Base-by-base conservation (phyloP, 2,329 filamentous ascomycete species). In the Cryoendolithus antarcticus region DNA sequence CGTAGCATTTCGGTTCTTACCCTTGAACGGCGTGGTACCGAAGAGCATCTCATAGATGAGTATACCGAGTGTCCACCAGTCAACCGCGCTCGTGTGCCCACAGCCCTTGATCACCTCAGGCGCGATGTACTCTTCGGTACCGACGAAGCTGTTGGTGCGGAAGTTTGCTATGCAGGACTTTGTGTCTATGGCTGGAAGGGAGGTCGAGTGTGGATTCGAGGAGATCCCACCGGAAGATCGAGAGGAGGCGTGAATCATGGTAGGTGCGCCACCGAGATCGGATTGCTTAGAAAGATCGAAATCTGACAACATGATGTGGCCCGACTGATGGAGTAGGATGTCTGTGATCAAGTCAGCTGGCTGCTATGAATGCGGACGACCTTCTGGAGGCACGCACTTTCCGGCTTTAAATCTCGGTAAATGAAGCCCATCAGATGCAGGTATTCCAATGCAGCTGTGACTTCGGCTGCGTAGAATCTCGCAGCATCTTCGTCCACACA, bases 371-470 rank as follows among this genome's bases (percentile, higher is more conserved):
- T 30, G 6, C 15, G 4, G 9, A 27, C 7, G 24, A 6, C 24
- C 9, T 32, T 6, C 11, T 6, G 12, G n/a, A 7, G 3, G 9
- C 6, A 72, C 84, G 53, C 71, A 94, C 88, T 84, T 66, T 98
- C 91, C 48, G 91, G 91, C 66, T 98, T 98, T 55, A 98, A 61
- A 64, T 98, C 91, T 51, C 91, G 80, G 64, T 98, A 98, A 49
- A 98, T 98, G 66, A 98, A 98, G 19, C 91, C 91, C 91, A 98
- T 98, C 46, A 98, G 67, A 66, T 98, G 91, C 36, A 98, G 73
- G 54, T 98, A 98, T 60, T 98, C 91, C 43, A 98, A 64, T 4
- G 91, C 91, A 36, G 91, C 91, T 27, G 88, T 98, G 31, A 98
- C 91, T 65, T 98, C 91, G 29, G 88, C 91, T 6, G 91, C 91